Conservation (phyloP, 2,329 filamentous ascomycete genomes). For the Trichoderma koningii region DNA sequence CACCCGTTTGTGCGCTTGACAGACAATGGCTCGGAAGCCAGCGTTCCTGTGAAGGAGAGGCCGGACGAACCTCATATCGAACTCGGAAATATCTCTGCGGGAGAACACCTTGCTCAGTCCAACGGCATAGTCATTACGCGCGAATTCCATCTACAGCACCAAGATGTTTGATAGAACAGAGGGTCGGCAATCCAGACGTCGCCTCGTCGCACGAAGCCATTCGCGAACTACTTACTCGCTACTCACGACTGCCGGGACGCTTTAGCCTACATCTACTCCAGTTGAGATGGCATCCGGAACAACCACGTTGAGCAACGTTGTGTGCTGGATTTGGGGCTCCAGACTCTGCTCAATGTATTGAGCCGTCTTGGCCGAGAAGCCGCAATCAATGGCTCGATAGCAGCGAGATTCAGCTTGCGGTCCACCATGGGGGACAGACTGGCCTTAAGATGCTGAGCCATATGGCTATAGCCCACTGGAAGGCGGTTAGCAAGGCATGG, state of each 20-base stretch:
- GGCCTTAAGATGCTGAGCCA: constrained; percentile 43
- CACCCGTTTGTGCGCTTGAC: constrained; percentile 25
- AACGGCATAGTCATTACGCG: constrained; percentile 27
- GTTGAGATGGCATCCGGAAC: too few relatives aligned
- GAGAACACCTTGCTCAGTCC: not conserved
- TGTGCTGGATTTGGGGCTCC: constrained; percentile 57
- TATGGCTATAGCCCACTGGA: constrained; percentile 48
- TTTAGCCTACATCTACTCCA: not conserved
- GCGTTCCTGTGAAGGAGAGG: constrained; percentile 3
- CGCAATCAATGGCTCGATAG: constrained; percentile 58
- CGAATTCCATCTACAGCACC: constrained; percentile 24
- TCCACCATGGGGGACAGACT: constrained; percentile 48
- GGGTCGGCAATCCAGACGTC: not conserved
- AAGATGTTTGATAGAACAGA: constrained; percentile 7
- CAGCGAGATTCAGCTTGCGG: constrained; percentile 45
- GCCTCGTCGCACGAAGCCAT: not conserved
- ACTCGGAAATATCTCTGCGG: constrained; percentile 4
- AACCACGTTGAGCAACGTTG: constrained; percentile 40
- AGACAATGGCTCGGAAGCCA: constrained; percentile 22
- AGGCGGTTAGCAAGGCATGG: constrained; percentile 47
- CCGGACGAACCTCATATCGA: constrained; percentile 13
- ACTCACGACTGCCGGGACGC: not conserved
- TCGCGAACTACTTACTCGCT: not conserved
- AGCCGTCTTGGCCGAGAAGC: constrained; percentile 55
- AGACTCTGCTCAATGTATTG: constrained; percentile 40